Base-by-base conservation (phyloP, 177 flowering plant species). In the Vitis hybrid region DNA sequence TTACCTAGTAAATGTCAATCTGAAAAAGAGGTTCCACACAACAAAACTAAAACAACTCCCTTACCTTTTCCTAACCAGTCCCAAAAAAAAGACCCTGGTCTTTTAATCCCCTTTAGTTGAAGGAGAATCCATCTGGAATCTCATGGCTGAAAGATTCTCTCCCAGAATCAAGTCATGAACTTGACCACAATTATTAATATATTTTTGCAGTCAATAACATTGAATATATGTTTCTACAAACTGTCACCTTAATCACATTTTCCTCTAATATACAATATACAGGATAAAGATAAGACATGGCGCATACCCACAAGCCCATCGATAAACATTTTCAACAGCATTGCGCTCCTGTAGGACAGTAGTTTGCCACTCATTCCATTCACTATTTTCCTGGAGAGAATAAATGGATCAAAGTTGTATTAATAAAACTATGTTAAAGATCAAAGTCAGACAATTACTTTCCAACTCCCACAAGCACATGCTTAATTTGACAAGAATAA, bases 281-380 rank as follows among this genome's bases (percentile, higher is more conserved):
- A 52, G 51, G 13, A 68, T 53, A 72, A 0, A 57, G n/a, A 22
- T 20, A 60, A 70, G 20, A 18, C 14, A 60, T 60, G 59, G 68
- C 70, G 14, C 84, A 65, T 90, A 93, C 99, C 99, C 99, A 68
- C 99, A 94, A 71, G 87, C 93, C 99, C 99, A 94, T 51, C 87
- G 83, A 71, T 81, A 82, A 19, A 94, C 94, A 83, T 94, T 92
- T 78, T 92, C 97, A 70, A 91, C 79, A 11, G 66, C 76, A 78
- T 87, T 93, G 19, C 98, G 95, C 81, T 90, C 93, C 73, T 87
- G 95, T 50, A 94, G 73, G 75, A 84, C 89, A 51, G 75, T 84
- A 61, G 81, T 56, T 75, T 90, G 92, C 99, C 99, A 94, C 49
- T 85, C 95, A 60, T 60, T 78, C 97, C 97, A 94, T 70, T 86